Conservation (phyloP, 768 basidiomycete species). For the Coprinopsis cinerea region DNA sequence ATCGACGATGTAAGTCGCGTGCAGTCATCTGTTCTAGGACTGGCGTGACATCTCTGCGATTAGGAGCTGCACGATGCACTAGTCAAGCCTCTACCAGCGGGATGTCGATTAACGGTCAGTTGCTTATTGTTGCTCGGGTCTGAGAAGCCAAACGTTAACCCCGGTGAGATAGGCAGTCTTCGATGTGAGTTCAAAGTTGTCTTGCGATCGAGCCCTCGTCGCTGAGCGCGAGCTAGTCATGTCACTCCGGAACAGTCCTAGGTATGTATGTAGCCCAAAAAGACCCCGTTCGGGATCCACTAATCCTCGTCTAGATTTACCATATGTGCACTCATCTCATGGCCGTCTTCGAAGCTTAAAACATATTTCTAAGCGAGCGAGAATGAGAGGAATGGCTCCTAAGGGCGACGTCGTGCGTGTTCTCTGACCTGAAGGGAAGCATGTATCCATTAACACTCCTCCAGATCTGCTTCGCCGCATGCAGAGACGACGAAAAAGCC, state of each 20-base stretch:
- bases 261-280: constrained; percentile 25
- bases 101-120: constrained; percentile 47
- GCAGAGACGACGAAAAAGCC: constrained; percentile 66
- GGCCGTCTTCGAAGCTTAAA: constrained; percentile 6
- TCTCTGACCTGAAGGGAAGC: neutral
- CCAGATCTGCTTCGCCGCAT: constrained; percentile 52
- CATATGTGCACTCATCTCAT: constrained; percentile 26
- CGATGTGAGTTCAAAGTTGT: constrained; percentile 32
- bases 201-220: neutral
- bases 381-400: neutral
- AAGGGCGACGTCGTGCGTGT: constrained; percentile 8
- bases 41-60: too few species aligned
- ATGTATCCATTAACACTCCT: neutral
- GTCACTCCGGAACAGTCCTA: constrained; percentile 50
- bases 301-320: constrained; percentile 31
- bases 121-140: neutral
- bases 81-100: constrained; percentile 38
- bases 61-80: constrained; percentile 41
- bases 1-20: constrained; percentile 59
- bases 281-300: neutral
- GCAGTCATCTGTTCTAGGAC: too few species aligned
- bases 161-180: constrained; percentile 42
- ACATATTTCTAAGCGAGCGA: constrained; percentile 3
- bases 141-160: neutral
- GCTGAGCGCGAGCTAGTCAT: constrained; percentile 28